A percentile compares a stretch with the other conserved stretches of the same genome.
Conservation (phyloP, 768 basidiomycete genomes). For the Hericium rajendrae region DNA sequence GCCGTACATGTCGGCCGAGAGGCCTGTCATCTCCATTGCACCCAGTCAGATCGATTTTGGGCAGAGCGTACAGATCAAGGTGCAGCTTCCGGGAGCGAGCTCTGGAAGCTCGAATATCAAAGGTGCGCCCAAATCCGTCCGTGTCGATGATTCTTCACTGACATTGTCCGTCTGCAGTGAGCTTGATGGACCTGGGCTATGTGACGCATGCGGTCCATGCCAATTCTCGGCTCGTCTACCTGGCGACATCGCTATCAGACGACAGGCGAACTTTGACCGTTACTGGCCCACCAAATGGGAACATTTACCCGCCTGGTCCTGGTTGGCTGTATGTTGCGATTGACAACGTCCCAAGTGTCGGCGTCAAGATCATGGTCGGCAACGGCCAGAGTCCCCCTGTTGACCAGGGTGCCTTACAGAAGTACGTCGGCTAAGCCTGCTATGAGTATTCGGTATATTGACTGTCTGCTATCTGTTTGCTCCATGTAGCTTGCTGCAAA, state of each 20-base stretch:
- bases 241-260: constrained; percentile 35
- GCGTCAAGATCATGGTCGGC: constrained; percentile 58
- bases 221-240: constrained; percentile 67
- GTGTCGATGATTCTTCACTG: neutral
- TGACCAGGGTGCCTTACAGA: constrained; percentile 43
- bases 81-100: constrained; percentile 30
- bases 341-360: constrained; percentile 56
- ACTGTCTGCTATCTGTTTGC: neutral
- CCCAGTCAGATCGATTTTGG: constrained; percentile 35
- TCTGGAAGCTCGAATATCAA: constrained; percentile 32
- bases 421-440: constrained; percentile 32
- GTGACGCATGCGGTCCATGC: constrained; percentile 72
- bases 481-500: constrained; percentile 34
- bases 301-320: constrained; percentile 73
- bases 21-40: constrained; percentile 35
- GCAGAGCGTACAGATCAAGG: constrained; percentile 34
- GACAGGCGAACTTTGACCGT: constrained; percentile 42
- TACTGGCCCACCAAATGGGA: constrained; percentile 52
- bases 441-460: neutral
- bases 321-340: constrained; percentile 66
- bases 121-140: constrained; percentile 27
- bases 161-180: constrained; percentile 32
- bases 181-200: constrained; percentile 74
- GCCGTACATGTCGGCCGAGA: constrained; percentile 57
- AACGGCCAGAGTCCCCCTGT: constrained; percentile 51